Base-by-base conservation (phyloP, 106 monocot genomes). In the Platanthera zijinensis region DNA sequence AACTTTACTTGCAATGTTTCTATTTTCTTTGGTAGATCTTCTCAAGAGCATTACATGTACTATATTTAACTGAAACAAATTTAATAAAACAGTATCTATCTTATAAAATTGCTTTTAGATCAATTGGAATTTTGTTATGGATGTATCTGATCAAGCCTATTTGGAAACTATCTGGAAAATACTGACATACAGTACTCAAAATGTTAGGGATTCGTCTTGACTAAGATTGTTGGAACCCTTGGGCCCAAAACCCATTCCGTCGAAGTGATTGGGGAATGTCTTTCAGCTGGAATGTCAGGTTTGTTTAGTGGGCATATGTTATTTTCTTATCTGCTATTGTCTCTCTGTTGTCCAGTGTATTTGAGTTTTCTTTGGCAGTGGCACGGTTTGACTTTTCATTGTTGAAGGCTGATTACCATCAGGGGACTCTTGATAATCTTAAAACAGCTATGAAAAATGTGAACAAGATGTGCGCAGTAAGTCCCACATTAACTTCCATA, bases 371-470 rank as follows among this genome's bases (percentile, higher is more conserved):
- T 56, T 56, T 56, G 56, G 51, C 80, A 88, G 92, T 95, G 79
- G 95, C 92, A 77, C 86, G 95, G 50, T 95, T 95, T 80, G 92
- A 92, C 74, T 92, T 92, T 78, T 95, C 95, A 10, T 92, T 85
- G 82, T 56, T 78, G 78, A 80, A 87, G 83, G 80, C 81, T 76
- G 84, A 84, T 30, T 95, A 92, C 75, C 95, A 95, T 83, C 95
- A 92, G 84, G 87, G 87, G 72, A 89, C 95, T 47, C 85, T 95
- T 57, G 79, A 95, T 49, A 95, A 95, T 83, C 76, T 95, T 64
- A 90, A 64, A 63, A 78, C 74, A 48, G 95, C 95, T 14, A 74
- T 80, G 48, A 85, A 84, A 45, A 89, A 85, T 79, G 86, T 80
- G 57, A 89, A 92, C 45, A 90, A 92, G 83, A 80, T 90, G 22